Evolutionary conservation across 1,284 basidiomycete species (phyloP).

Genomic region (Apiotrichum laibachii): DNA sequence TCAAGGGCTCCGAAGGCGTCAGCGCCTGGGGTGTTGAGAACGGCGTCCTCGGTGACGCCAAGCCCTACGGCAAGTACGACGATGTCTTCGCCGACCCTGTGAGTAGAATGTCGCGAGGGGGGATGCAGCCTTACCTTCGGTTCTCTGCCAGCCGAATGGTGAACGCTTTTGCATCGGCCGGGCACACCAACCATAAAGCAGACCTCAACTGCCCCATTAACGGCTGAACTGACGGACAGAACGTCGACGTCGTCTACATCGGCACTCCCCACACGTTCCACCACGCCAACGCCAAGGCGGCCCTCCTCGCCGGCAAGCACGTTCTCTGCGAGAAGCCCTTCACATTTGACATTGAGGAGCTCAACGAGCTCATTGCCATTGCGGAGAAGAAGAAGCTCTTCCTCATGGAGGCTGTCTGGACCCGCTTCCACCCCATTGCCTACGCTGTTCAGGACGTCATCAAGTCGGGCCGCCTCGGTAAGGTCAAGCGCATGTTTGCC

Average conservation of each 20-base stretch:
- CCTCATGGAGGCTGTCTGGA: constrained; percentile 70
- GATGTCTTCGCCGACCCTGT: constrained; percentile 71
- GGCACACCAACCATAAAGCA: too few species aligned
- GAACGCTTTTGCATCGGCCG: neutral
- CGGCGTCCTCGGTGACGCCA: constrained; percentile 52
- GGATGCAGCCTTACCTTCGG: neutral
- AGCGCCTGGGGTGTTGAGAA: constrained; percentile 36
- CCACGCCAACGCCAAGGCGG: constrained; percentile 72
- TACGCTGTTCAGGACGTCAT: constrained; percentile 47
- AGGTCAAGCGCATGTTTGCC: constrained; percentile 56
- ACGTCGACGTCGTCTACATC: constrained; percentile 76
- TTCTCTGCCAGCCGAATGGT: neutral
- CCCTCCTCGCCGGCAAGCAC: constrained; percentile 75
- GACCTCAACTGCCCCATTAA: too few species aligned
- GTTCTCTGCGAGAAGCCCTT: constrained; percentile 77
- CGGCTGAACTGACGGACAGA: constrained; percentile 53
- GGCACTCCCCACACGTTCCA: constrained; percentile 85
- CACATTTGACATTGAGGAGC: constrained; percentile 54
- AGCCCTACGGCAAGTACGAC: constrained; percentile 72
- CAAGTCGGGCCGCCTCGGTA: constrained; percentile 47
- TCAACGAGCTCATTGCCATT: constrained; percentile 62
- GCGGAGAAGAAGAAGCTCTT: constrained; percentile 75
- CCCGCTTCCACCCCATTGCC: constrained; percentile 50
- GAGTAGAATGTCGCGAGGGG: constrained; percentile 20
- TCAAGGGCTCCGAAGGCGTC: constrained; percentile 29